Conservation (phyloP, 75 land plant species). For the Pinus tabuliformis region DNA sequence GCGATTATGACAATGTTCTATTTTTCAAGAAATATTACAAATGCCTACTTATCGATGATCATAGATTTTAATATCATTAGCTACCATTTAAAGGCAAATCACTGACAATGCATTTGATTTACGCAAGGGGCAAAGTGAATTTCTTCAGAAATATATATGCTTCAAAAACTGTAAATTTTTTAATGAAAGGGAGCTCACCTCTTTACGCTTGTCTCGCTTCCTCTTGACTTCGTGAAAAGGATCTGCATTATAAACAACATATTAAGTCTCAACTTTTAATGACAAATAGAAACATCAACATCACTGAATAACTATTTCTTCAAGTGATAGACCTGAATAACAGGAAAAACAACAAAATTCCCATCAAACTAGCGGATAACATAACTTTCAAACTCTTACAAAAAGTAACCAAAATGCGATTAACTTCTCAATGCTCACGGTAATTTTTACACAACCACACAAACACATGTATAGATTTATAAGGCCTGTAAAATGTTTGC, state of each 20-base stretch:
- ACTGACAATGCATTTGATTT: too few relatives aligned
- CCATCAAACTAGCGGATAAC: background rate
- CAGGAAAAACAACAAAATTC: background rate
- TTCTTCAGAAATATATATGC: too few relatives aligned
- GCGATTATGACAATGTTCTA: too few relatives aligned
- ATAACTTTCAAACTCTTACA: background rate
- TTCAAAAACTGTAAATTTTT: too few relatives aligned
- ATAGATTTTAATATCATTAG: too few relatives aligned
- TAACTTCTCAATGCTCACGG: background rate
- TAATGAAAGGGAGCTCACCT: conserved; percentile 27
- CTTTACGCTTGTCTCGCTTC: conserved; percentile 66
- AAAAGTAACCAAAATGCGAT: background rate
- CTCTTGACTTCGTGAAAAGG: conserved; percentile 73
- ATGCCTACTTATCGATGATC: too few relatives aligned
- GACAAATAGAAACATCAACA: background rate
- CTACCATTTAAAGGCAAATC: too few relatives aligned
- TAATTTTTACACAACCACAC: too few relatives aligned
- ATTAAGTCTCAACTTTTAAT: background rate
- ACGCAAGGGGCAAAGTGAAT: too few relatives aligned
- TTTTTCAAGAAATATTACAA: too few relatives aligned
- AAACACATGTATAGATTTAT: too few relatives aligned
- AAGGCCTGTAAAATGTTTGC: too few relatives aligned
- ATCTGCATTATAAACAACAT: conserved; percentile 33
- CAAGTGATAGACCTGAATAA: background rate
- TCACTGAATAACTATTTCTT: background rate